Base-by-base conservation (phyloP, 2,329 filamentous ascomycete species). In the Aciculosporium take region DNA sequence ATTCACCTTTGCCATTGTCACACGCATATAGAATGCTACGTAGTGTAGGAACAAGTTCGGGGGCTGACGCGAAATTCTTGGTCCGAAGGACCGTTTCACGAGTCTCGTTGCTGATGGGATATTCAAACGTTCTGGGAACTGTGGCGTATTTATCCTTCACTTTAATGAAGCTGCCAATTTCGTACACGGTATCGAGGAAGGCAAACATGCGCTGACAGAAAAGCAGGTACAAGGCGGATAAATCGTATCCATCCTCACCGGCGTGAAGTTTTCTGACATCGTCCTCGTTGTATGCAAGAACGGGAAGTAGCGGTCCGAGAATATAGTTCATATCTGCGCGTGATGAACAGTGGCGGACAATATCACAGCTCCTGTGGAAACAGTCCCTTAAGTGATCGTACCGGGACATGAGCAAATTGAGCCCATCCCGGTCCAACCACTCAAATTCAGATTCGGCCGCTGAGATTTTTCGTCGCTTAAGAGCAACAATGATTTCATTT, bases 401-500 rank as follows among this genome's bases (percentile, higher is more conserved):
- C 13, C 44, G 44, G 13, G 49, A 44, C 8, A 57, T 43, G 10
- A 58, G 46, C 21, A 44, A 24, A 15, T 36, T 43, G 8, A 58
- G 46, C 5, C 41, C 50, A 39, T 48, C 35, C 23, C 46, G 44
- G 33, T 55, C 54, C 28, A 57, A 41, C 55, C 55, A 57, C n/a
- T 47, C 45, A 10, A 55, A 40, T 8, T 45, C 32, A 33, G 15
- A 45, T 33, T 49, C 43, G 10, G 45, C 40, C 9, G 49, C 44
- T 17, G 33, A 48, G 18, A 56, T 42, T 41, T 54, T 58, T 44
- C 48, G 39, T 15, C 53, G 52, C 46, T 58, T 57, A 43, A 48
- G 54, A 40, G 46, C 39, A 17, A 51, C 47, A 42, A 56, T 43
- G 21, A 46, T 41, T 17, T 46, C 46, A 9, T 13, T 32, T 13